Evolutionary conservation across 116 monocot genomes (phyloP), one percentile per base, ranked within the genome.

Genomic region (Iris pallida): DNA sequence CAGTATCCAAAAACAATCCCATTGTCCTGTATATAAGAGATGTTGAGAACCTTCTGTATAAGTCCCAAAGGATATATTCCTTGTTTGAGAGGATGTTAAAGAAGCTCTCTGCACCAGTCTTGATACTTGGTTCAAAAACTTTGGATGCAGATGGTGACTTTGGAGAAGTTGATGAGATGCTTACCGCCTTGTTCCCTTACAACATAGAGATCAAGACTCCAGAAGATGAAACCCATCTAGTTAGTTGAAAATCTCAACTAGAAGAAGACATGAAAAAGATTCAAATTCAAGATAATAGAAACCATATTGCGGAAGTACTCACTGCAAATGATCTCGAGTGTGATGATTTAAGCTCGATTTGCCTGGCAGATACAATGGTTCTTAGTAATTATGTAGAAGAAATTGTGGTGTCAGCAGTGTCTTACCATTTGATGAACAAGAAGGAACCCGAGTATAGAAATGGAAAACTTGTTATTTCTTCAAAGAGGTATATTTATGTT

Each of bases 311-410:
- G 10, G 90, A 90, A 74, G 87, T 90, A 55, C 87, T 90, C 53
- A 73, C 81, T 53, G 75, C 78, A 42, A 90, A 90, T 66, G 84
- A 90, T 75, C 68, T 90, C 5, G 87, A 87, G 4, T 86, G 86
- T 68, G 83, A 87, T 72, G 90, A 90, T 78, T 73, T 90, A 74
- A 72, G 77, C 47, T 81, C 81, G 61, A 77, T 87, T 57, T 82
- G 84, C 75, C 61, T 77, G 20, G 64, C 76, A 41, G 87, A 90
- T 71, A n/a, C n/a, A n/a, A n/a, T n/a, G n/a, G n/a, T n/a, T n/a
- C n/a, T n/a, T n/a, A n/a, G n/a, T n/a, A n/a, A 81, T 84, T n/a
- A 62, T 67, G 65, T 90, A 69, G 87, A 90, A 68, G 90, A 90
- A 74, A 84, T 87, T 63, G 74, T 90, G 30, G 53, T 90, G 3